phyloP scores from a whole-genome alignment of 768 basidiomycete genomes.

The Cubamyces lactineus region DNA sequence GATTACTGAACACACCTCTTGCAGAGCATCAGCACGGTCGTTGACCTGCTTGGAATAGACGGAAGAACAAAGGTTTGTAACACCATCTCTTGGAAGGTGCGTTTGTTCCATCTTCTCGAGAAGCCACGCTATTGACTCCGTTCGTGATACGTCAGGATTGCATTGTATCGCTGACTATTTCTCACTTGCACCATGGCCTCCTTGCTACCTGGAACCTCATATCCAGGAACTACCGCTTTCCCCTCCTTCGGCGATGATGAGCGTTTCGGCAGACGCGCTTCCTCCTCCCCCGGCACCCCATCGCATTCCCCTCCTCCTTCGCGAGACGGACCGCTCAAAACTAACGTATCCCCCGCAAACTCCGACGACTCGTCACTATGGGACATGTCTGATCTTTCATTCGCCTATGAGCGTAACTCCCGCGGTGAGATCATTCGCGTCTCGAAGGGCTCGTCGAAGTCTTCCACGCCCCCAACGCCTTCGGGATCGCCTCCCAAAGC shows the following conservation, averaged over 20 bases:
- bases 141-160: background rate
- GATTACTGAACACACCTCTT: background rate
- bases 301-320: conserved; percentile 20
- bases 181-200: conserved; percentile 1
- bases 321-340: conserved; percentile 15
- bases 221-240: conserved; percentile 9
- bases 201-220: background rate
- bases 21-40: background rate
- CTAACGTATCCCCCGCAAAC: conserved; percentile 30
- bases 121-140: background rate
- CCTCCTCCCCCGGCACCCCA: conserved; percentile 21
- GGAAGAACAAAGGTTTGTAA: conserved; percentile 12
- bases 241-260: conserved; percentile 10
- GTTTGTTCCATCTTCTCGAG: background rate
- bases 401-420: conserved; percentile 62
- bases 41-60: background rate
- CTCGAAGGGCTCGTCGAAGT: conserved; percentile 55
- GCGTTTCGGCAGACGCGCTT: conserved; percentile 15
- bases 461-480: conserved; percentile 48
- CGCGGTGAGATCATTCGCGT: conserved; percentile 59
- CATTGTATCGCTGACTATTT: conserved; percentile 16
- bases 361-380: conserved; percentile 58
- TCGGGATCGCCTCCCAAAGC: conserved; percentile 38
- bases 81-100: background rate
- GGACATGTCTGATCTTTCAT: conserved; percentile 61